A percentile compares a stretch with the other conserved stretches of the same genome.
Evolutionary conservation across 176 grass and related monocot species (phyloP).

Genomic region (Dactylis glomerata): DNA sequence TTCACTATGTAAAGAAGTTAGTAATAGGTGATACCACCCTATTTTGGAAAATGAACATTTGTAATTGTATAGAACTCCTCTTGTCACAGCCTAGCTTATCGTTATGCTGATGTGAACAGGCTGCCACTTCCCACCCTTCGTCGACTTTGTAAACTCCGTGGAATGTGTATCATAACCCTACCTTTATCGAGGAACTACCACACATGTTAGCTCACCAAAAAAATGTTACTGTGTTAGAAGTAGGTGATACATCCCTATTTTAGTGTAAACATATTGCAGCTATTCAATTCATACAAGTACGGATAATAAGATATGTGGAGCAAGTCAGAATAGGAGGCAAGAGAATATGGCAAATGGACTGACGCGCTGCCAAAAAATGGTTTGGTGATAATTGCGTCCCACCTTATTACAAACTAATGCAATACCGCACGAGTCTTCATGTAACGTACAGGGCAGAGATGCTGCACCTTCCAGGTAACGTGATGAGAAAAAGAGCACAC

Average conservation of each 20-base stretch:
- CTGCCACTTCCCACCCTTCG: not conserved
- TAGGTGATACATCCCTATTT: slow-evolving; percentile 26
- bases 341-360: slow-evolving; percentile 20
- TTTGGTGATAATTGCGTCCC: slow-evolving; percentile 59
- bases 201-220: not conserved
- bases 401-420: slow-evolving; percentile 43
- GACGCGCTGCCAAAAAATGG: slow-evolving; percentile 60
- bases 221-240: not conserved
- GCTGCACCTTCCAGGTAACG: slow-evolving; percentile 11
- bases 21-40: not conserved
- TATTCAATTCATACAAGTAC: not conserved
- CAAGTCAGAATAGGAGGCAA: slow-evolving; percentile 33
- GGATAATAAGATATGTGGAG: not conserved
- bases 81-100: not conserved
- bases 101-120: not conserved
- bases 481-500: not conserved
- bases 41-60: not conserved
- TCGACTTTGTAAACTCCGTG: not conserved
- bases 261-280: not conserved
- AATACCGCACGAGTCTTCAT: slow-evolving; percentile 13
- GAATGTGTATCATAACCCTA: not conserved
- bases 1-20: not conserved
- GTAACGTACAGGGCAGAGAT: slow-evolving; percentile 9
- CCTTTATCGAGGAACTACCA: too few relatives aligned
- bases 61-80: not conserved